Base-by-base conservation (phyloP, 2,329 filamentous ascomycete species). In the Cladosporium sphaerospermum region DNA sequence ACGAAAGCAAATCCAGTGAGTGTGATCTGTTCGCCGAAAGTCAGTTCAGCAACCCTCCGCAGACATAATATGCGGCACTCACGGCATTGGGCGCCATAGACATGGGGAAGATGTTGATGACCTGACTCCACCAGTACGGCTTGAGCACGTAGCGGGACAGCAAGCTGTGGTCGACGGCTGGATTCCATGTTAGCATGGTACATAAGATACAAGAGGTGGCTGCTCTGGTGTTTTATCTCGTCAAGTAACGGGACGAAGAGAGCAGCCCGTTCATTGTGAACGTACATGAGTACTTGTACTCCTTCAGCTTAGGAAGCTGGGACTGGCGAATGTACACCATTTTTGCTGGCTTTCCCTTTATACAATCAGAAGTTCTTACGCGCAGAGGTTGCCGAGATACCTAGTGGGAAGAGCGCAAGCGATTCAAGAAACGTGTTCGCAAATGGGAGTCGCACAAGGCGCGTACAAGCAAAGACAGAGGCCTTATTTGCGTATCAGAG, bases 301-400 rank as follows among this genome's bases (percentile, higher is more conserved):
- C 81, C 72, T 88, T 88, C 64, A 99, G 83, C 69, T 88, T 89
- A 37, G 86, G 84, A 58, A 99, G 85, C 74, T 89, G 85, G 67
- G 91, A 84, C 73, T 96, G 88, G 61, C 93, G 89, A 56, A 99
- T 90, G 78, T 97, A 97, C 57, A 93, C 91, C 90, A 96, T 96
- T 23, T 53, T 46, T 32, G 44, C 23, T 32, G 36, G 9, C 4
- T 8, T 28, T 28, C 7, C 7, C 7, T 3, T 28, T 28, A 1
- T 7, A 7, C 23, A 5, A 5, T 28, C 23, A 7, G 4, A 28
- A 7, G 3, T 28, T 28, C 23, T 28, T 28, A 5, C 7, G 23
- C 7, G 4, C 23, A 28, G 23, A 28, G 23, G 23, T 28, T 28
- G 23, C 23, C 7, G 23, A 28, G 23, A 28, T 28, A 28, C 23